Base-by-base conservation (phyloP, 2,329 filamentous ascomycete species). In the Diaporthe ilicicola region DNA sequence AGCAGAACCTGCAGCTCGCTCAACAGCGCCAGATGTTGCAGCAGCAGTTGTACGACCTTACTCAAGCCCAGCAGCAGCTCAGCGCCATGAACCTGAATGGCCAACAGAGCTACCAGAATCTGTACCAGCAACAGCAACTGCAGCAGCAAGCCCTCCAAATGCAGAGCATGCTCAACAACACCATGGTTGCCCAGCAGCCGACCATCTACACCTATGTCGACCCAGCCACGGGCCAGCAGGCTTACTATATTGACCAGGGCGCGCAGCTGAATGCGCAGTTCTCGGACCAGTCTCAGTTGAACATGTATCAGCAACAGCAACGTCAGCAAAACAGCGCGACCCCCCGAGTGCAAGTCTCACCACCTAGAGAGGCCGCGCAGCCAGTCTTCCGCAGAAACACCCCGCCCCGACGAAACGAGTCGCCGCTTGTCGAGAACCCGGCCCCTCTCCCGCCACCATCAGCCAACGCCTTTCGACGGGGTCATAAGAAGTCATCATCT, bases 21-120 rank as follows among this genome's bases (percentile, higher is more conserved):
- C 94, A 97, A 79, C 95, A 97, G 83, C 95, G 98, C 83, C 94
- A 97, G 84, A 92, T 93, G 74, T 90, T 98, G 66, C 95, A 98
- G 83, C 95, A 98, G 83, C 94, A 98, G 83, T 88, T 98, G 75
- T 89, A 94, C 76, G 93, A 86, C 74, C 90, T 98, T 29, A 96
- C 95, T 77, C 91, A 91, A 66, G 93, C 93, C 46, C 92, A 94
- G 72, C 93, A 94, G 82, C 93, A 95, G 81, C 93, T 95, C 78
- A 92, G 94, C 80, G 90, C 89, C 74, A 85, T 97, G 82, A 94
- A 87, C 80, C 80, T 97, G 71, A 91, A 87, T 78, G 83, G 83
- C 66, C 66, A 88, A 72, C 91, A 92, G 80, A 88, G 89, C 76
- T 87, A 90, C 74, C 89, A 91, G 78, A 88, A 89, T 75, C 82